Conservation (phyloP, 208 protist species). For the Wallacemonas sp. region DNA sequence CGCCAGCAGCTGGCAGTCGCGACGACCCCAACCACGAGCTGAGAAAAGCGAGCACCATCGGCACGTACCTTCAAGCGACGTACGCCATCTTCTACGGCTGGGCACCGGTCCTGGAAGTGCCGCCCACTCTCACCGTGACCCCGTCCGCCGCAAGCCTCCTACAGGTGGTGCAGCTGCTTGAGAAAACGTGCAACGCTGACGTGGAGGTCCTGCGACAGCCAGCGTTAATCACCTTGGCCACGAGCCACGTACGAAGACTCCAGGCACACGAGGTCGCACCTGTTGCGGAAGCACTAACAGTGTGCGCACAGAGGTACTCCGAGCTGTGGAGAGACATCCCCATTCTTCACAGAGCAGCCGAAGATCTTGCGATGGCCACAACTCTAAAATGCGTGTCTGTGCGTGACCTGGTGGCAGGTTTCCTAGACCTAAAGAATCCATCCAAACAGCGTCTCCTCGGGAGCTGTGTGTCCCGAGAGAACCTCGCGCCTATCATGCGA, state of each 20-base stretch:
- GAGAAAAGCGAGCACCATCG: not conserved
- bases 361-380: not conserved
- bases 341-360: not conserved
- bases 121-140: not conserved
- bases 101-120: conserved; percentile 1
- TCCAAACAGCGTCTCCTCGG: conserved; percentile 1
- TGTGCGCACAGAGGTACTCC: not conserved
- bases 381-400: conserved; percentile 9
- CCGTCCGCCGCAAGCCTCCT: not conserved
- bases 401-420: conserved; percentile 1
- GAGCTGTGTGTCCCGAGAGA: conserved; percentile 4
- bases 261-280: not conserved
- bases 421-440: not conserved
- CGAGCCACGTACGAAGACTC: not conserved
- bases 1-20: too few species aligned
- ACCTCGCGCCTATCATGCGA: not conserved
- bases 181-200: not conserved
- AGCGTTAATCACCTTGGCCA: not conserved
- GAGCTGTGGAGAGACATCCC: not conserved
- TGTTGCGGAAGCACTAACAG: not conserved
- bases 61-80: not conserved
- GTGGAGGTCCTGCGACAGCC: not conserved
- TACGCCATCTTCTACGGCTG: not conserved
- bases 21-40: not conserved
- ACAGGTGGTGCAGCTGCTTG: not conserved